These are phyloP conservation scores for Fusarium illudens DNA, from an alignment of 2,329 filamentous ascomycete species.

Conservation along the genomic window DNA sequence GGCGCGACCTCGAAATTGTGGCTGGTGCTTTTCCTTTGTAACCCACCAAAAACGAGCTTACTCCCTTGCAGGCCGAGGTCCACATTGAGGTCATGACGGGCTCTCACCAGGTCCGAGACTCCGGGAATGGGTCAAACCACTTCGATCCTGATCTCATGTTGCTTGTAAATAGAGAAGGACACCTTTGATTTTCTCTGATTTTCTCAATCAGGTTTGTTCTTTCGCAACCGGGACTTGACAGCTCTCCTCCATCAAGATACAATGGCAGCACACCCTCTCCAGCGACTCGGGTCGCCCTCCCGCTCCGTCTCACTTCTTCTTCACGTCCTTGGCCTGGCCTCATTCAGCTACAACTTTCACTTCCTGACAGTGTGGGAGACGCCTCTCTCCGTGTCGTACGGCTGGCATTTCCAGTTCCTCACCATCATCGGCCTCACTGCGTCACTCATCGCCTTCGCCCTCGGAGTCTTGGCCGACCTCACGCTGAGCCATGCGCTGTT, in stretches of 20 bases:
- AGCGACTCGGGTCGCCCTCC: slow-evolving; percentile 72
- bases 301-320: slow-evolving; percentile 68
- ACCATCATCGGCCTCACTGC: slow-evolving; percentile 76
- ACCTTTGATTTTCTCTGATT: not conserved
- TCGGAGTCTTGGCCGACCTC: slow-evolving; percentile 71
- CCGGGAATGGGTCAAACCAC: slow-evolving; percentile 7
- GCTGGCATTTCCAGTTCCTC: slow-evolving; percentile 75
- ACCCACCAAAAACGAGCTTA: not conserved
- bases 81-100: slow-evolving; percentile 38
- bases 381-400: slow-evolving; percentile 66
- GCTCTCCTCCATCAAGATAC: slow-evolving; percentile 1
- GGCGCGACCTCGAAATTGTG: slow-evolving; percentile 33
- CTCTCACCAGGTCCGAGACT: slow-evolving; percentile 28
- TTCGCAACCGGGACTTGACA: not conserved
- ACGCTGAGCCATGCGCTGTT: slow-evolving; percentile 68
- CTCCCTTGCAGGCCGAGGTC: slow-evolving; percentile 9
- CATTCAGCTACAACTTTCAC: slow-evolving; percentile 62
- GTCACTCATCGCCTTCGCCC: slow-evolving; percentile 66
- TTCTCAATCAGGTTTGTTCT: not conserved
- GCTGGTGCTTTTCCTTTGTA: slow-evolving; percentile 8
- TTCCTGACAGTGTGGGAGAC: slow-evolving; percentile 61
- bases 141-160: slow-evolving; percentile 13
- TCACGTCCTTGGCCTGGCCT: slow-evolving; percentile 64
- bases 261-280: slow-evolving; percentile 67
- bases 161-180: slow-evolving; percentile 7